Evolutionary conservation across 805 yeast genomes (phyloP), one percentile per base, ranked within the genome.

Genomic region (Candida silvicultrix): DNA sequence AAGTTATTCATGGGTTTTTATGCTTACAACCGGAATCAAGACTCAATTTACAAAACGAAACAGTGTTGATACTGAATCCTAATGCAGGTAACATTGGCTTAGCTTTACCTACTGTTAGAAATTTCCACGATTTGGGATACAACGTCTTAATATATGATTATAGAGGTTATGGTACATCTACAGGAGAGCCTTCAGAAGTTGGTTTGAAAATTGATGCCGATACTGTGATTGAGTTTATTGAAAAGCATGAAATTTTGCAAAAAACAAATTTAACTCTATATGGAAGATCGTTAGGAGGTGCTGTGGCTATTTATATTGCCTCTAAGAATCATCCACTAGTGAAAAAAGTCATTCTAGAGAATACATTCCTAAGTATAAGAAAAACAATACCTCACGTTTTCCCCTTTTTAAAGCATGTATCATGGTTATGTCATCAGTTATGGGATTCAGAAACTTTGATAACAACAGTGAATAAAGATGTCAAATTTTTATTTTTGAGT

Each of bases 41-140:
- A 28, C 14, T 28, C 9, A 28, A 10, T 16, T 12, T 12, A 34
- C 15, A 34, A 5, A 71, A 77, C 51, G 85, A 83, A 52, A 87
- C 97, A 0, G 75, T 92, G 11, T 57, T 94, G 22, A 74, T 94
- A 19, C 71, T 90, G 43, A 81, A 89, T 42, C 98, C 98, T 5
- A 92, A 92, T 65, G 97, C 97, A 2, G 98, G 98, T 5, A 92
- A 94, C 62, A 92, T 92, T 52, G 98, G 98, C 16, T 89, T 88
- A 59, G 82, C 85, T 25, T 68, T 92, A 41, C 96, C 97, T 2
- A 77, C 89, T 9, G 95, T 86, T 3, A 72, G 81, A 41, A 63
- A 83, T 10, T 80, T 90, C 50, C 86, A 78, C 64, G 66, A 71
- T 42, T 74, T 83, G 63, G 78, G 80, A 14, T 79, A 81, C 65